Percentiles rank a stretch among this genome's conserved stretches.
Conservation (phyloP, 306 rosid species). For the Rosa multiflora region DNA sequence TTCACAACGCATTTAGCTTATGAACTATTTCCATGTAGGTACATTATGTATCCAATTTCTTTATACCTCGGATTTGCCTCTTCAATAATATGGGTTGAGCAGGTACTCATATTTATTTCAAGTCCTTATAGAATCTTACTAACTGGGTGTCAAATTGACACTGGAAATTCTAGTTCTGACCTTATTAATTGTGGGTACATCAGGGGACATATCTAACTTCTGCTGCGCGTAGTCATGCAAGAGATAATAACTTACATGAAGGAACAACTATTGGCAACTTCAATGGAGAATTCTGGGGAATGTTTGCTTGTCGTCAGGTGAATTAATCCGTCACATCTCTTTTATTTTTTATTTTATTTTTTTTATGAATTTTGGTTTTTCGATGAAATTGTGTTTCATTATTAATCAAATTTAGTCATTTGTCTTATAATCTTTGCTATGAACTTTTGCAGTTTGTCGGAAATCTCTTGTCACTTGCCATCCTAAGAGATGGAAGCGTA, state of each 20-base stretch:
- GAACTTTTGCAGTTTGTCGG: conserved; percentile 70
- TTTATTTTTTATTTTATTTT: not conserved
- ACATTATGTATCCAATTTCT: conserved; percentile 84
- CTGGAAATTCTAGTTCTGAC: conserved; percentile 16
- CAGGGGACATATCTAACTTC: conserved; percentile 96
- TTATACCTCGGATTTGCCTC: conserved; percentile 91
- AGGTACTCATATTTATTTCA: conserved; percentile 50
- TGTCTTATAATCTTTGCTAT: not conserved
- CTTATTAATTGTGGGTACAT: conserved; percentile 24
- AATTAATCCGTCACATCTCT: conserved; percentile 11
- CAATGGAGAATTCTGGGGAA: conserved; percentile 91
- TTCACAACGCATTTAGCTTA: not conserved
- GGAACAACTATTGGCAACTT: conserved; percentile 83
- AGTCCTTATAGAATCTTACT: conserved; percentile 4
- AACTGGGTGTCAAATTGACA: not conserved
- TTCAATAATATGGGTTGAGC: conserved; percentile 94
- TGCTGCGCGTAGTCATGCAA: conserved; percentile 72
- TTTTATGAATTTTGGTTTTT: not conserved
- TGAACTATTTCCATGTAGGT: conserved; percentile 50
- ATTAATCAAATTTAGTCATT: not conserved
- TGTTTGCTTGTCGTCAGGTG: conserved; percentile 84
- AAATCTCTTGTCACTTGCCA: conserved; percentile 73
- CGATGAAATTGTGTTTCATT: conserved; percentile 19
- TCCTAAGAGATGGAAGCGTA: conserved; percentile 63
- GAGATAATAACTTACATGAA: conserved; percentile 59